Evolutionary conservation across 495 filamentous ascomycete species (phyloP), one percentile per base, ranked within the genome.

Genomic region (Aspergillus bertholletiae): DNA sequence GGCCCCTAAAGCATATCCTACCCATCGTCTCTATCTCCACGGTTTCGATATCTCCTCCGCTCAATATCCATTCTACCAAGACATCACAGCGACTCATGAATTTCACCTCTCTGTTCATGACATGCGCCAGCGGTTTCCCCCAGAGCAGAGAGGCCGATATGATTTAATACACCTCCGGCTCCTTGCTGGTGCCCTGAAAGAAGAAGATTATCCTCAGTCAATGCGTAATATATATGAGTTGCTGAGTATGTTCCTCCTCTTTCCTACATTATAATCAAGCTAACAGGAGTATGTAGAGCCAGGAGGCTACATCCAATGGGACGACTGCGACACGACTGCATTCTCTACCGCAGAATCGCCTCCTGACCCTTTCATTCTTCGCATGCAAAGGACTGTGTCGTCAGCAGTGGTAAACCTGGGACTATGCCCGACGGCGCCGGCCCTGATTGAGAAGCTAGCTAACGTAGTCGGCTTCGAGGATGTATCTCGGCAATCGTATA

Each of bases 261-360:
- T 20, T 20, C 7, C 1, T 22, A 43, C 3, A 21, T 43, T 2
- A 8, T 15, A 9, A 9, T 7, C 24, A 18, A 5, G 15, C 18
- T 18, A 35, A 30, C 23, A n/a, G 11, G 13, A 46, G 40, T 39
- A 11, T 18, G n/a, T 22, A 73, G 70, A 66, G 49, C 68, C 65
- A 28, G 63, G 61, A 11, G 72, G 72, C 8, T 68, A 62, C 49
- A 55, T 74, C 30, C 72, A 73, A 56, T 74, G 72, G 72, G 65
- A 64, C 54, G 72, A 74, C 40, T 47, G 63, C 17, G 66, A 71
- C 51, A 43, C 40, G 13, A 54, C 55, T 7, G 52, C 46, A 0
- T 58, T 66, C 51, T 54, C 48, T 48, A 68, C 60, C 8, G 46
- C 59, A 15, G 24, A 41, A n/a, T 13, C 32, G 2, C 52, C 61